Conservation (phyloP, 352 stramenopile genomes). For the Phytophthora multivora region DNA sequence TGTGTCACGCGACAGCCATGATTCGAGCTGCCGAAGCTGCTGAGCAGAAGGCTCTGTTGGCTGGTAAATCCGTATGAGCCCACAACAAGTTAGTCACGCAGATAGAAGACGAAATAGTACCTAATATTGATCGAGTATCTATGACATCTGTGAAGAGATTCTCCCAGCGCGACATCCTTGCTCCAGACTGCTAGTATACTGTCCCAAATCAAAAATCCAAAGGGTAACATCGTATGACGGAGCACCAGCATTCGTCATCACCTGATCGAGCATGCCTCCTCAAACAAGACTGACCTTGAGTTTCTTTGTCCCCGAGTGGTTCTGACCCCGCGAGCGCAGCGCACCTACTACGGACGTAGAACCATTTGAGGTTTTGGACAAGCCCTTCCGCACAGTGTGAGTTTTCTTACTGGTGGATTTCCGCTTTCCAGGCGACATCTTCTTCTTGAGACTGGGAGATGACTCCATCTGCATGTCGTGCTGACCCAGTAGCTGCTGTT, state of each 20-base stretch:
- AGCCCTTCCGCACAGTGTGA: constrained; percentile 48
- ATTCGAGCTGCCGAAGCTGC: constrained; percentile 47
- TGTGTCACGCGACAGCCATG: constrained; percentile 71
- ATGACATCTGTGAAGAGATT: constrained; percentile 10
- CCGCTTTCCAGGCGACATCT: constrained; percentile 53
- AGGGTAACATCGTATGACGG: constrained; percentile 7
- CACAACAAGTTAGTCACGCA: constrained; percentile 23
- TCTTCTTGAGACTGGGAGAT: constrained; percentile 39
- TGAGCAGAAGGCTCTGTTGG: constrained; percentile 35
- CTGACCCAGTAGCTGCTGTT: constrained; percentile 44
- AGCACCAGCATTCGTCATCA: constrained; percentile 16
- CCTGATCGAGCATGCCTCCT: constrained; percentile 15
- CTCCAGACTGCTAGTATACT: constrained; percentile 20
- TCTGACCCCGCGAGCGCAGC: constrained; percentile 53
- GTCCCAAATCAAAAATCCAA: constrained; percentile 25
- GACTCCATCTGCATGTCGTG: constrained; percentile 44
- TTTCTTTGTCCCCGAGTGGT: constrained; percentile 60
- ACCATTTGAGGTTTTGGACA: constrained; percentile 44
- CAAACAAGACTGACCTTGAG: constrained; percentile 51
- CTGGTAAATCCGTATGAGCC: constrained; percentile 37
- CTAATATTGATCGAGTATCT: constrained; percentile 36
- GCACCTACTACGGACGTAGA: constrained; percentile 56
- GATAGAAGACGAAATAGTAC: constrained; percentile 45
- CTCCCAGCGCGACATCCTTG: constrained; percentile 1
- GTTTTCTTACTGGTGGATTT: constrained; percentile 53